A percentile compares a stretch with the other conserved stretches of the same genome.
Conservation (phyloP, 306 rosid species). For the Elaeagnus macrophylla region DNA sequence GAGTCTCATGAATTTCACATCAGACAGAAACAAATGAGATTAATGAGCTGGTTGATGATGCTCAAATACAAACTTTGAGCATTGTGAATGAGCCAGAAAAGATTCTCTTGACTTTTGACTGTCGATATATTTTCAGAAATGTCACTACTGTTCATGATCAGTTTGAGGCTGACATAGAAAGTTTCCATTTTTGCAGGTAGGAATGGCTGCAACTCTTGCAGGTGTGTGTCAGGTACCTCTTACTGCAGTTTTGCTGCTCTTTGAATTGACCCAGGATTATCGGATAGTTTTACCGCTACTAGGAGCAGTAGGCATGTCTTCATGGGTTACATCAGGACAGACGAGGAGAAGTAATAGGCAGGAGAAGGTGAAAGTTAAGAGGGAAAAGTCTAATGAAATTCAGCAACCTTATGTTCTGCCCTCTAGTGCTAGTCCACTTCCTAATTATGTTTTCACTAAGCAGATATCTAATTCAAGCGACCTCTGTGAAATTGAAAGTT, state of each 20-base stretch:
- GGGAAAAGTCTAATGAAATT: conserved; percentile 19
- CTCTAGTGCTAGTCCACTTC: conserved; percentile 29
- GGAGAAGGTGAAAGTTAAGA: conserved; percentile 25
- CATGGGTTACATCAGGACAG: conserved; percentile 81
- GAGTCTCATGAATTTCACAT: neutral
- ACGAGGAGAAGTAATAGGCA: conserved; percentile 37
- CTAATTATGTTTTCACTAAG: conserved; percentile 23
- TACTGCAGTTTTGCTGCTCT: conserved; percentile 80
- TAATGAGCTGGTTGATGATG: neutral
- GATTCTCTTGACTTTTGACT: neutral
- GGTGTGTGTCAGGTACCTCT: conserved; percentile 98
- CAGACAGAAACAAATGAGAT: neutral
- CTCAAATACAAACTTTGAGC: neutral
- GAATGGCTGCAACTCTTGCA: conserved; percentile 97
- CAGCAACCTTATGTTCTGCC: conserved; percentile 30
- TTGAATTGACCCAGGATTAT: conserved; percentile 93
- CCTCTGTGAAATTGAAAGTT: conserved; percentile 68
- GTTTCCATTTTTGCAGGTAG: conserved; percentile 70
- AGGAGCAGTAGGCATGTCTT: conserved; percentile 92
- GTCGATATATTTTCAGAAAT: neutral
- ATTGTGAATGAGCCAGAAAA: neutral
- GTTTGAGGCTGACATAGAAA: conserved; percentile 18
- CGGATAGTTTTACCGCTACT: conserved; percentile 85
- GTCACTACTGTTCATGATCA: neutral
- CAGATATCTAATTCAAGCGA: conserved; percentile 28